phyloP scores from a whole-genome alignment of 192 early-diverging fungal species.

The Backusella tuberculispora region DNA sequence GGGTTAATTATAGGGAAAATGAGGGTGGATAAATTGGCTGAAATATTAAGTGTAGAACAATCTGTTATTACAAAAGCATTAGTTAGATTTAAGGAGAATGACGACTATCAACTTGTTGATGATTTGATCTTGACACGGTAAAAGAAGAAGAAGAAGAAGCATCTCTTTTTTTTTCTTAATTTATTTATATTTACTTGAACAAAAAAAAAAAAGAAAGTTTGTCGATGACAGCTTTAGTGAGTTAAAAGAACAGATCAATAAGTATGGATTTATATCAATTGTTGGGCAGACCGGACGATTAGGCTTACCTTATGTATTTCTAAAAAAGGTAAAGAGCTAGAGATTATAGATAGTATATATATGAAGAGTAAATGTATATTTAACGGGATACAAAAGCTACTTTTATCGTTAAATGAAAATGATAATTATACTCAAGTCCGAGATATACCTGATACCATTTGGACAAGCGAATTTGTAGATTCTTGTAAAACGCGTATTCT shows the following conservation, averaged over 20 bases:
- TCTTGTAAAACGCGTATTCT: background rate
- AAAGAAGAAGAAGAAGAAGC: background rate
- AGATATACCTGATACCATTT: background rate
- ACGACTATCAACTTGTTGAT: background rate
- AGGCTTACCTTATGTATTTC: background rate
- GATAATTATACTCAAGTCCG: background rate
- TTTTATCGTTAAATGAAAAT: background rate
- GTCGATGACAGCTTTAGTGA: background rate
- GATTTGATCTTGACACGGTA: conserved; percentile 7
- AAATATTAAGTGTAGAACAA: background rate
- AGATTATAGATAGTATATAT: background rate
- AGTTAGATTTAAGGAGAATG: background rate
- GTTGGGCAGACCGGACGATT: background rate
- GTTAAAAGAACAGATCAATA: background rate
- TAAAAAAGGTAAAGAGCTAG: background rate
- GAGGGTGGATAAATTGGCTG: background rate
- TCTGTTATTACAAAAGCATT: background rate
- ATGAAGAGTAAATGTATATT: background rate
- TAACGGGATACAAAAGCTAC: background rate
- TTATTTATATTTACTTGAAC: background rate
- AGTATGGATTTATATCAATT: background rate
- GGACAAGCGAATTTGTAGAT: background rate
- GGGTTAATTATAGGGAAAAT: background rate
- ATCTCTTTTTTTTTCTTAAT: background rate
- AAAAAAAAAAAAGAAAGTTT: background rate